These are phyloP conservation scores for Castanea crenata DNA, from an alignment of 306 rosid genomes.

Conservation along the genomic window DNA sequence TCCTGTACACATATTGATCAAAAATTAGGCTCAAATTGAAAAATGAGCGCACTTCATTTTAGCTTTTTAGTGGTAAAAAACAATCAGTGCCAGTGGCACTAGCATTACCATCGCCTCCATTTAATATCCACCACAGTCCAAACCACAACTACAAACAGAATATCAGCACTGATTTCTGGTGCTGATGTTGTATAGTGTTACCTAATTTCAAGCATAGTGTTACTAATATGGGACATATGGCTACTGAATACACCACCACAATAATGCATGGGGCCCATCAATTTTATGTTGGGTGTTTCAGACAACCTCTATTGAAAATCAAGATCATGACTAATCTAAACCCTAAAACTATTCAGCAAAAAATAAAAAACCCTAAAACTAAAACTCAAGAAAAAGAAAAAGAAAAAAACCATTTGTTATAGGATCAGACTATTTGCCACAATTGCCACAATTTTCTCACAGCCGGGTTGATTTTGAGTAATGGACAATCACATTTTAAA, in stretches of 20 bases:
- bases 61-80: not conserved
- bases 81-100: not conserved
- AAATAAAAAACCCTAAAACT: not conserved
- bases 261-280: not conserved
- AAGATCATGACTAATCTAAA: not conserved
- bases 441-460: too few relatives aligned
- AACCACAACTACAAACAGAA: not conserved
- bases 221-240: too few relatives aligned
- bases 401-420: not conserved
- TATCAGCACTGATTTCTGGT: not conserved
- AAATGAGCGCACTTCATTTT: not conserved
- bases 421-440: too few relatives aligned
- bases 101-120: not conserved
- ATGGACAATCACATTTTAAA: too few relatives aligned
- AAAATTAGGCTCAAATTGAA: not conserved
- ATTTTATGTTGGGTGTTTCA: not conserved
- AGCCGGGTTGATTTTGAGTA: too few relatives aligned
- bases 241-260: too few relatives aligned
- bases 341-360: too few relatives aligned
- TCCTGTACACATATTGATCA: too few relatives aligned
- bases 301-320: not conserved
- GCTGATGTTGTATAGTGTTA: not conserved
- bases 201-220: not conserved
- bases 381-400: not conserved
- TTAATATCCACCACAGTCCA: not conserved